Evolutionary conservation across 73 alveolate genomes (phyloP).

Genomic region (Paramecium pentaurelia): DNA sequence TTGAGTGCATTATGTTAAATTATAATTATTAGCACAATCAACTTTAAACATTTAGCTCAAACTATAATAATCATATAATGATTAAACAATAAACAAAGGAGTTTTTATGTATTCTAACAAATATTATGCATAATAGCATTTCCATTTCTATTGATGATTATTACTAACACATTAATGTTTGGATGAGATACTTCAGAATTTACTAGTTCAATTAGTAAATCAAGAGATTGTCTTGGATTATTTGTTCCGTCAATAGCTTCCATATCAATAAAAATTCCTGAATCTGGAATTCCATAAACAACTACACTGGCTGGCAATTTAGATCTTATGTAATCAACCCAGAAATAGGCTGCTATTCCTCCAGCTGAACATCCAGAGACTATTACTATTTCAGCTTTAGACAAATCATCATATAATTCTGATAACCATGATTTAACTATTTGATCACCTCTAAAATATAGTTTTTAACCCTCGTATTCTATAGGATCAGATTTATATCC

Average conservation of each 20-base stretch:
- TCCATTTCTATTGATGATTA: not conserved
- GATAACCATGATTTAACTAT: not conserved
- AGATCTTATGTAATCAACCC: not conserved
- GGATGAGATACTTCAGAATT: not conserved
- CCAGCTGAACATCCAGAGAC: constrained; percentile 46
- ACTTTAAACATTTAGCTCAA: not conserved
- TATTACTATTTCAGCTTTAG: not conserved
- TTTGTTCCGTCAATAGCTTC: not conserved
- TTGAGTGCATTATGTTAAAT: not conserved
- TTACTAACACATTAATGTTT: not conserved
- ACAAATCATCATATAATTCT: not conserved
- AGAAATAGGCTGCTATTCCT: not conserved
- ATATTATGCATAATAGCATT: not conserved
- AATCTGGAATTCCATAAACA: not conserved
- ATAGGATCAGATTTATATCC: not conserved
- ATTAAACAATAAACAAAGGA: constrained; percentile 15
- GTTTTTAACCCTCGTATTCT: not conserved
- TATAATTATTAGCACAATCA: not conserved
- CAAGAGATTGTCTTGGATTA: not conserved
- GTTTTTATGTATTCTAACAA: not conserved
- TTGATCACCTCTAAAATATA: constrained; percentile 21
- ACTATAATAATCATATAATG: constrained; percentile 9
- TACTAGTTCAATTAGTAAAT: not conserved
- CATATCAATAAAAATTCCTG: not conserved
- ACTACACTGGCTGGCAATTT: not conserved